These are phyloP conservation scores for Talaromyces atroroseus DNA, from an alignment of 2,329 filamentous ascomycete species.

Conservation along the genomic window DNA sequence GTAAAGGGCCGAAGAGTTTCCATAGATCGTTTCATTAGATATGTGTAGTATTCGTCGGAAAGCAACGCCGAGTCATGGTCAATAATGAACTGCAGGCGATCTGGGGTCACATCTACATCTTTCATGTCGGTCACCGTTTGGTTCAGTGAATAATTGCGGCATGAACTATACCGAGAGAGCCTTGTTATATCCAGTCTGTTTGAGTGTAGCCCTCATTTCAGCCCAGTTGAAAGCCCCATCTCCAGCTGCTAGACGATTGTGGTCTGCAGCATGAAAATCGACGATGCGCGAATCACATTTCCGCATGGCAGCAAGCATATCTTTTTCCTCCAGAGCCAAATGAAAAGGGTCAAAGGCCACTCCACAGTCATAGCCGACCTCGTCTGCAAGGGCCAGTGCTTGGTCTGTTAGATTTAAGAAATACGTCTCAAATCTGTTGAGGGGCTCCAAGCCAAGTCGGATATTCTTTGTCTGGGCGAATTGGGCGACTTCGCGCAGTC, in stretches of 20 bases:
- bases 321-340: conserved; percentile 7
- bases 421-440: conserved; percentile 11
- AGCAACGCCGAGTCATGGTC: conserved; percentile 7
- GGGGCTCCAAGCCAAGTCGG: conserved; percentile 5
- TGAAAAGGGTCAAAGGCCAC: conserved; percentile 11
- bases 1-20: conserved; percentile 6
- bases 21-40: conserved; percentile 7
- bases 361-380: conserved; percentile 3
- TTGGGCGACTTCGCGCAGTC: conserved; percentile 3
- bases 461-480: conserved; percentile 4
- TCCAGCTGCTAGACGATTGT: conserved; percentile 8
- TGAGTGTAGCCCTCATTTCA: neutral
- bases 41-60: conserved; percentile 11
- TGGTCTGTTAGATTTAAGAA: conserved; percentile 9
- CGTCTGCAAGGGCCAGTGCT: conserved; percentile 2
- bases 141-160: conserved; percentile 5
- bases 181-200: conserved; percentile 3
- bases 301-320: conserved; percentile 4
- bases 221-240: conserved; percentile 9
- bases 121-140: neutral
- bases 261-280: conserved; percentile 9
- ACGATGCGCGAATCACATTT: conserved; percentile 3
- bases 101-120: conserved; percentile 1
- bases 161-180: conserved; percentile 9
- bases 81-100: conserved; percentile 6